These are phyloP conservation scores for Parsonsia alboflavescens DNA, from an alignment of 257 asterid species.

Conservation along the genomic window DNA sequence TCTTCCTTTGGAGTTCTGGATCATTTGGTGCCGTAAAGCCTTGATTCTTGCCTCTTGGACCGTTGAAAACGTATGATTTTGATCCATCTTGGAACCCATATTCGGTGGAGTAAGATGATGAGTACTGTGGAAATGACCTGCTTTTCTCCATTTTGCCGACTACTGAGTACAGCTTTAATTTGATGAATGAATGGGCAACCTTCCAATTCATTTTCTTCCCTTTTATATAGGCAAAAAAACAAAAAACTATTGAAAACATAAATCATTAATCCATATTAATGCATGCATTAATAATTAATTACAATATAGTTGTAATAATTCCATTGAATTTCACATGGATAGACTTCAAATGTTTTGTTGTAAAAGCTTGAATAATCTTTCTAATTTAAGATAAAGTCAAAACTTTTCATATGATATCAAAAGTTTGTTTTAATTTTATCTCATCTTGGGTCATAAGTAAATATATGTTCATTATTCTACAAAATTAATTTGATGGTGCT, in stretches of 20 bases:
- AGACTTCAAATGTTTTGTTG: no score
- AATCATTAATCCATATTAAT: background rate
- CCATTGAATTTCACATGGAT: no score
- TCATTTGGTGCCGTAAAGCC: conserved; percentile 37
- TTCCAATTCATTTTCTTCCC: conserved; percentile 2
- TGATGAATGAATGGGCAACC: background rate
- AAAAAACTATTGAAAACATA: background rate
- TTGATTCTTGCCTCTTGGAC: conserved; percentile 33
- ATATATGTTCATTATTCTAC: no score
- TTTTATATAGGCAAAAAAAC: background rate
- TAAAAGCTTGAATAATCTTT: no score
- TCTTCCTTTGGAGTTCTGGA: conserved; percentile 72
- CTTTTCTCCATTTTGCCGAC: conserved; percentile 56
- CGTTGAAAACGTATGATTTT: conserved; percentile 47
- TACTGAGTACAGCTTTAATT: background rate
- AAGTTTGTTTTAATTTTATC: no score
- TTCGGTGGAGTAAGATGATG: conserved; percentile 26
- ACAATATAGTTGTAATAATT: no score
- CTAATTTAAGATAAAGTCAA: no score
- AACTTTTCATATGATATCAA: no score
- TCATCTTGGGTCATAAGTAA: no score
- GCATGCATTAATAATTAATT: no score
- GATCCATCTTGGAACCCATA: conserved; percentile 26
- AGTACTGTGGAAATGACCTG: conserved; percentile 50
- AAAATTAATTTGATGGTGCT: no score